Conservation (phyloP, 106 monocot genomes). For the Dioscorea dumetorum region DNA sequence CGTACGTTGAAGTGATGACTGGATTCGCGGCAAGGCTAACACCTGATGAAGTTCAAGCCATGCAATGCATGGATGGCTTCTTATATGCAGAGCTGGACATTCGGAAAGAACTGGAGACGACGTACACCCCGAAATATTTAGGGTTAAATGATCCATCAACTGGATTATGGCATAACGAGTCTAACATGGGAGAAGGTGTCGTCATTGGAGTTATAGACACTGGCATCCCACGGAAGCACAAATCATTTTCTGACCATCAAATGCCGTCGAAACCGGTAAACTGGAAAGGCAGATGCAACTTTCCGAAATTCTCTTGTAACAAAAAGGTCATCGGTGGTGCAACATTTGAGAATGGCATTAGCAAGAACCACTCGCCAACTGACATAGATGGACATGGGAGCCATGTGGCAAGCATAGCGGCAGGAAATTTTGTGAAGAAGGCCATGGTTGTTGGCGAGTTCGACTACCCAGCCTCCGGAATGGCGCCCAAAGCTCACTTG, state of each 20-base stretch:
- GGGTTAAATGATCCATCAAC: not conserved
- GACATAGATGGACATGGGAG: conserved; percentile 14
- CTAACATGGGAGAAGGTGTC: not conserved
- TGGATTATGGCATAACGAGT: not conserved
- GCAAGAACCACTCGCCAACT: too few relatives aligned
- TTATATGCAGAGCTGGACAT: not conserved
- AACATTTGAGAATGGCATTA: not conserved
- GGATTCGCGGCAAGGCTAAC: conserved; percentile 10
- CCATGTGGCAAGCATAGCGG: conserved; percentile 20
- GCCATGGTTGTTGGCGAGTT: conserved; percentile 12
- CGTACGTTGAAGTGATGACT: not conserved
- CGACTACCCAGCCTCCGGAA: conserved; percentile 10
- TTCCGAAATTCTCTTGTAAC: not conserved
- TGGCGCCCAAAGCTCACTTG: conserved; percentile 19
- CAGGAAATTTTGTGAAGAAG: conserved; percentile 8
- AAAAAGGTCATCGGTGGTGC: conserved; percentile 4
- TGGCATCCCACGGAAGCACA: not conserved
- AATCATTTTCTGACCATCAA: not conserved
- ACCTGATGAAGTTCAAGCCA: not conserved
- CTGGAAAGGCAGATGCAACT: conserved; percentile 2
- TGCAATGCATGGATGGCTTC: not conserved
- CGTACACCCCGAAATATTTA: not conserved
- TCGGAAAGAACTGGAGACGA: not conserved
- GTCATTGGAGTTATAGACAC: conserved; percentile 6
- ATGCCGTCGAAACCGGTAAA: not conserved